Conservation (phyloP, 768 basidiomycete species). For the Leccinum subtestaceum region DNA sequence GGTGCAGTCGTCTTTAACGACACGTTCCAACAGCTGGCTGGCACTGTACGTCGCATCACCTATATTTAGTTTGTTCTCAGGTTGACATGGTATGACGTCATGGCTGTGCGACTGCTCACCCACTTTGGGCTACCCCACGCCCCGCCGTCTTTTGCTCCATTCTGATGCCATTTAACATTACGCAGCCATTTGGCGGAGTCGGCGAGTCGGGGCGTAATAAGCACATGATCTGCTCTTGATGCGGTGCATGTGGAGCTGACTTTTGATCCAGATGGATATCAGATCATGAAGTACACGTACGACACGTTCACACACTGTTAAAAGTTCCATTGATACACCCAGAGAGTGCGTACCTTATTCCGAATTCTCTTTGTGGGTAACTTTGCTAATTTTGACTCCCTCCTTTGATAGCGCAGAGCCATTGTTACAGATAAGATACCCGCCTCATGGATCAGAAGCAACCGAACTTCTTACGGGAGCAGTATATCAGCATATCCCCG, state of each 20-base stretch:
- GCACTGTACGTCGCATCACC: too few species aligned
- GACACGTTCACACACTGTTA: slow-evolving; percentile 50
- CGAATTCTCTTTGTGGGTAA: not conserved
- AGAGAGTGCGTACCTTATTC: slow-evolving; percentile 40
- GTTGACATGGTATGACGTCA: too few species aligned
- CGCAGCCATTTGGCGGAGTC: slow-evolving; percentile 50
- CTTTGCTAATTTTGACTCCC: not conserved
- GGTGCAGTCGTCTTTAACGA: slow-evolving; percentile 62
- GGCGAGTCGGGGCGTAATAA: slow-evolving; percentile 61
- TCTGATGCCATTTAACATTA: not conserved
- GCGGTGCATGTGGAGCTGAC: not conserved
- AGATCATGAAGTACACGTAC: slow-evolving; percentile 51
- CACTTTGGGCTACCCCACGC: too few species aligned
- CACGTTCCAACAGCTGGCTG: slow-evolving; percentile 7
- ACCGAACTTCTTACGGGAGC: slow-evolving; percentile 9
- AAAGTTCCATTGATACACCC: slow-evolving; percentile 53
- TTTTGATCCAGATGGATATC: slow-evolving; percentile 46
- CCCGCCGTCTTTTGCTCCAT: not conserved
- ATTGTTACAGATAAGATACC: slow-evolving; percentile 22
- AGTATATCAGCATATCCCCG: slow-evolving; percentile 15
- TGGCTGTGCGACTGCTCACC: too few species aligned
- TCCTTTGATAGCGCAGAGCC: slow-evolving; percentile 20
- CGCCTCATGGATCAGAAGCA: slow-evolving; percentile 21
- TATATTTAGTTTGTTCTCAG: too few species aligned
- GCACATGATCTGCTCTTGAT: slow-evolving; percentile 19